phyloP scores from a whole-genome alignment of 495 filamentous ascomycete species.

The Trichoderma gamsii region DNA sequence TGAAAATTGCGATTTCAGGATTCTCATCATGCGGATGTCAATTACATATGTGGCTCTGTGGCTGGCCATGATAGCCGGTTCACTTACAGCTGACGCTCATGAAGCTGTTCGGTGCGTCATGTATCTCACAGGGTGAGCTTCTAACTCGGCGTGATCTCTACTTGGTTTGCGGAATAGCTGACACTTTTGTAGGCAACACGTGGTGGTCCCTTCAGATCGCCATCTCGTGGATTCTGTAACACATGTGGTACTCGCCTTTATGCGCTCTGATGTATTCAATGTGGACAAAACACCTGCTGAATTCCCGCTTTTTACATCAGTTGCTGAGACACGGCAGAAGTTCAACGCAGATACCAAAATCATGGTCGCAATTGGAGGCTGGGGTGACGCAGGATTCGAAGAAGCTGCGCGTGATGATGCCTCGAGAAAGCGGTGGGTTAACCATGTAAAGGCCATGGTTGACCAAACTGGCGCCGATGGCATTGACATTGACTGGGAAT shows the following conservation, averaged over 20 bases:
- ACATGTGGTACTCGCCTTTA: conserved; percentile 65
- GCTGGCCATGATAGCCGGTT: background rate
- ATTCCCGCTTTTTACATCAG: conserved; percentile 55
- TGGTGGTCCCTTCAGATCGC: conserved; percentile 39
- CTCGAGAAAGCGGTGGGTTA: conserved; percentile 52
- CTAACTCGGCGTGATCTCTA: background rate
- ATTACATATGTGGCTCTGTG: background rate
- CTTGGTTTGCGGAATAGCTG: background rate
- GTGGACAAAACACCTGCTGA: conserved; percentile 35
- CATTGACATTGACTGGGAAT: conserved; percentile 76
- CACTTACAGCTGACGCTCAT: background rate
- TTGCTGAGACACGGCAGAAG: conserved; percentile 49
- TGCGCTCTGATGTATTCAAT: conserved; percentile 56
- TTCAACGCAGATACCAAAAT: conserved; percentile 56
- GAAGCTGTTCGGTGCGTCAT: conserved; percentile 42
- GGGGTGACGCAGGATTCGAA: conserved; percentile 66
- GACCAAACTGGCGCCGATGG: conserved; percentile 56
- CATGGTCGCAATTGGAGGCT: conserved; percentile 68
- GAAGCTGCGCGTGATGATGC: conserved; percentile 48
- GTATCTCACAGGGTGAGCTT: conserved; percentile 53
- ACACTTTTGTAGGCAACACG: conserved; percentile 41
- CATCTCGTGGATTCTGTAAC: conserved; percentile 44
- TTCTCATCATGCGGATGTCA: background rate
- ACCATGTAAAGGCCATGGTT: conserved; percentile 60
- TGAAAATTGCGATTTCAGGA: background rate